A percentile compares a stretch with the other conserved stretches of the same genome.
phyloP scores from a whole-genome alignment of 169 alveolate genomes.

The Plasmodium fragile region DNA sequence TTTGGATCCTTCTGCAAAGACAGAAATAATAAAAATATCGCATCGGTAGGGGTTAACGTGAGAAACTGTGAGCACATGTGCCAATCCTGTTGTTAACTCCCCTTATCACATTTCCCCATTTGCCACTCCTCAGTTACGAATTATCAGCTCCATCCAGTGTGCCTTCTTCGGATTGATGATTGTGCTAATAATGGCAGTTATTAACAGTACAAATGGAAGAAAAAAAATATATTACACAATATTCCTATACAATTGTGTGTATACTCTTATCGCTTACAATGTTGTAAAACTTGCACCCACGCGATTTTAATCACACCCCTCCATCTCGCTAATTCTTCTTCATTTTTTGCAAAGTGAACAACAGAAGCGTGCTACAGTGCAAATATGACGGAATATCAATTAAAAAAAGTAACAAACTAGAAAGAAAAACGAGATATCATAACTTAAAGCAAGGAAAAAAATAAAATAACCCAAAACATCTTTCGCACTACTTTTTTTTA shows the following conservation, averaged over 20 bases:
- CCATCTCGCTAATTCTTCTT: neutral
- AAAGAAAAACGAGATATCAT: neutral
- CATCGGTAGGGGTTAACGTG: conserved; percentile 24
- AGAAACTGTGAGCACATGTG: neutral
- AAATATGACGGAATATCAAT: conserved; percentile 54
- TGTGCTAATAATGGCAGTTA: conserved; percentile 16
- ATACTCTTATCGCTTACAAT: neutral
- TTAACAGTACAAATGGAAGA: conserved; percentile 19
- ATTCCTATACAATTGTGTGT: neutral
- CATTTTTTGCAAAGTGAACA: conserved; percentile 26
- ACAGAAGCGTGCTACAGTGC: conserved; percentile 9
- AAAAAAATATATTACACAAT: neutral
- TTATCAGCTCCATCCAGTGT: conserved; percentile 66
- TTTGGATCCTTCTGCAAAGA: conserved; percentile 66
- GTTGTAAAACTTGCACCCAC: neutral
- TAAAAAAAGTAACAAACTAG: conserved; percentile 34
- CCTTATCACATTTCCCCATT: neutral
- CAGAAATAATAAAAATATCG: conserved; percentile 41
- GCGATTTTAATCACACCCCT: neutral
- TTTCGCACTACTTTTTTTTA: neutral
- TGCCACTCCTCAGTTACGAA: conserved; percentile 28
- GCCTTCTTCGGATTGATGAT: conserved; percentile 52
- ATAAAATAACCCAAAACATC: neutral
- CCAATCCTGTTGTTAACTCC: neutral
- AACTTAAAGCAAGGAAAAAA: neutral